Evolutionary conservation across 208 protist species (phyloP), one percentile per base, ranked within the genome.

Genomic region (Tritrichomonas foetus): DNA sequence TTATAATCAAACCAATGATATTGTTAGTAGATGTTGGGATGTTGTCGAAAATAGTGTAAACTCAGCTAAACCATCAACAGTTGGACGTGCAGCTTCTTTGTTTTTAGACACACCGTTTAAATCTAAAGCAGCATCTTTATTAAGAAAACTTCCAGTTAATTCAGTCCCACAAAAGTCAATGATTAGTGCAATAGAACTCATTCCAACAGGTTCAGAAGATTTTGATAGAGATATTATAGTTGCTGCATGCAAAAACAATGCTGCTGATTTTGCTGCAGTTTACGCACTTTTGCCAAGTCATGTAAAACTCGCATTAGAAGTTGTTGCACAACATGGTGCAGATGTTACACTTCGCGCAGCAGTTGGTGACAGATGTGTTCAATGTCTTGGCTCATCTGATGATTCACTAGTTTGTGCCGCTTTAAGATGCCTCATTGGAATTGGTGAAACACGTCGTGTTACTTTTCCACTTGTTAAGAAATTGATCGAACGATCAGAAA

Each of bases 241-340:
- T 8, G 11, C 47, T 27, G 78, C 78, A 20, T 89, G 78, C 30
- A 89, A 89, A 50, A 89, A 89, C 36, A 47, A 47, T n/a, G 44
- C 41, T 57, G 78, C 78, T 36, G 78, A 89, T 57, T 0, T 57
- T 27, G 13, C 20, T 3, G 78, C 47, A 39, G 78, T 89, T 33
- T 89, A 89, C 16, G 25, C 41, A 44, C 9, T 16, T 8, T 39
- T 0, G 13, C 30, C 20, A 16, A 33, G 39, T 3, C 44, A 53
- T 39, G 2, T 89, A 20, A 89, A 89, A 89, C 41, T 89, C 57
- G 78, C 78, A 14, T 53, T 89, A 27, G 78, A 89, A 89, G 41
- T 89, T 33, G 78, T 89, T 33, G 78, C 47, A n/a, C 14, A 89
- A 57, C 3, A 49, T 57, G 78, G 78, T 16, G 78, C 30, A 14